A percentile compares a stretch with the other conserved stretches of the same genome.
These are phyloP conservation scores for Dalechampia spathulata DNA, from an alignment of 441 rosid species.

Conservation along the genomic window DNA sequence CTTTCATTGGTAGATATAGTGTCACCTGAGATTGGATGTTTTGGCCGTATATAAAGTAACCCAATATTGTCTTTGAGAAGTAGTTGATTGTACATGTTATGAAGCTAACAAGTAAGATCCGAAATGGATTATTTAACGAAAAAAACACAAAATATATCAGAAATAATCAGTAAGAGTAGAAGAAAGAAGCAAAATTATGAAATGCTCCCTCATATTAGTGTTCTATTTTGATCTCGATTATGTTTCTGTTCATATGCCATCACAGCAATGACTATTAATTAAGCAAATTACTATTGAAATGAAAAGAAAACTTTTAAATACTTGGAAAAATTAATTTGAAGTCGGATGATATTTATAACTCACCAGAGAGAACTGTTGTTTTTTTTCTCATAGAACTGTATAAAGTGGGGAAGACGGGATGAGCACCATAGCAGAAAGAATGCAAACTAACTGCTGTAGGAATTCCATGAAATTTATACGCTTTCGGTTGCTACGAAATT, in stretches of 20 bases:
- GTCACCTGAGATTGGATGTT: too few relatives aligned
- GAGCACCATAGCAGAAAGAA: constrained; percentile 24
- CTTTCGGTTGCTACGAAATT: constrained; percentile 18
- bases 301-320: too few relatives aligned
- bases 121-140: background rate
- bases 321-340: background rate
- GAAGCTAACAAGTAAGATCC: constrained; percentile 33
- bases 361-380: constrained; percentile 18
- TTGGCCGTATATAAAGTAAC: constrained; percentile 34
- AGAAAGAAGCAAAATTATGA: too few relatives aligned
- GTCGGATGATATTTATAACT: background rate
- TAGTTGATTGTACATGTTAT: constrained; percentile 28
- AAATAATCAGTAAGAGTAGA: too few relatives aligned
- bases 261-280: too few relatives aligned
- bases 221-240: too few relatives aligned
- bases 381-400: constrained; percentile 20
- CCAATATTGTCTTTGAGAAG: constrained; percentile 29
- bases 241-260: too few relatives aligned
- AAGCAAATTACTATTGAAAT: too few relatives aligned
- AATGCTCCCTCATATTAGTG: too few relatives aligned
- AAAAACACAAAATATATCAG: too few relatives aligned
- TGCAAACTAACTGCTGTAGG: constrained; percentile 19
- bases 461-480: constrained; percentile 16
- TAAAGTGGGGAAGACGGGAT: constrained; percentile 20
- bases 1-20: too few relatives aligned